Base-by-base conservation (phyloP, 116 monocot species). In the Cymodocea nodosa region DNA sequence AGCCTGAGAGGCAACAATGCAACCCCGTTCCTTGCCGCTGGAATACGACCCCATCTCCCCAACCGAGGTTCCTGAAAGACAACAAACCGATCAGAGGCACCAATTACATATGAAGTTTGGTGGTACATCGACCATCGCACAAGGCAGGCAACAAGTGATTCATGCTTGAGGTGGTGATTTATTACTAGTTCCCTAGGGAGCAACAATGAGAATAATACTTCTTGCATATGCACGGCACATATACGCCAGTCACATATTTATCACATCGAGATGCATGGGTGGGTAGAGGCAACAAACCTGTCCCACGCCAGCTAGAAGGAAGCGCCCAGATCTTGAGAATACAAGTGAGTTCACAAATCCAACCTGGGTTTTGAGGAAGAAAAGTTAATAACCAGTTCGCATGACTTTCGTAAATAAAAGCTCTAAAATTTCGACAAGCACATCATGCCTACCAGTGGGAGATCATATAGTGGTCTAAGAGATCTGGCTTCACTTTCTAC, bases 271-370 rank as follows among this genome's bases (percentile, higher is more conserved):
- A 14, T 14, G 30, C 6, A 60, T 49, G 60, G 57, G 66, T 58
- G 15, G 15, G 49, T 1, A 5, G 48, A 59, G 15, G 4, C 13
- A 61, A 30, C 30, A 30, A 30, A 97, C 97, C 87, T 97, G 85
- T 25, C 97, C 91, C 61, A 97, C 88, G 23, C 91, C 97, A 56
- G 97, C 97, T 54, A 91, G 70, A 67, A 97, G 68, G 63, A 97
- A 97, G 11, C 87, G 83, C 35, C 88, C 97, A 71, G 91, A 85
- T 71, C 83, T 90, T 60, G 97, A 83, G 80, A 97, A 87, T 34
- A 78, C 78, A 52, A 97, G 85, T 9, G 97, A 83, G 76, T 97
- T 91, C 30, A 84, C 73, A 74, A 80, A 97, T 69, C 97, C 97
- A 67, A 74, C 85, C 97, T 97, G 80, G 44, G 24, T 56, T 67